phyloP scores from a whole-genome alignment of 2,329 filamentous ascomycete genomes.

The Parastagonospora nodorum region DNA sequence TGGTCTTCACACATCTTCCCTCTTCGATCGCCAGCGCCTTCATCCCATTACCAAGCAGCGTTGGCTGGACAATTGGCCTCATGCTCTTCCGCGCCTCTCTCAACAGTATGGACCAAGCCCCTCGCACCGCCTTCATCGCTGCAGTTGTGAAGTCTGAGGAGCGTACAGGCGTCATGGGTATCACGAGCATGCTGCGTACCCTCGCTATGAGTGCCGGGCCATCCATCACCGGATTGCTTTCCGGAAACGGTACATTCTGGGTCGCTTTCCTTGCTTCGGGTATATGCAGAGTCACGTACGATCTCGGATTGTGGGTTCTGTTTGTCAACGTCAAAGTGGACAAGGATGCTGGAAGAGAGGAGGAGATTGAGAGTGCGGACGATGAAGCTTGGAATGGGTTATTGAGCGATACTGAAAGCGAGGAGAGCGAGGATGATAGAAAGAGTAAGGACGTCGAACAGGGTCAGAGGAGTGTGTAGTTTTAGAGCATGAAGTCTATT shows the following conservation, averaged over 20 bases:
- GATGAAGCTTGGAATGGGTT: conserved; percentile 38
- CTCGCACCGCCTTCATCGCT: conserved; percentile 68
- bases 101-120: conserved; percentile 73
- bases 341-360: conserved; percentile 17
- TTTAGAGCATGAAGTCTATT: background rate
- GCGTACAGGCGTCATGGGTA: conserved; percentile 72
- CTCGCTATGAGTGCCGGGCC: conserved; percentile 59
- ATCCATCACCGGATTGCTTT: conserved; percentile 43
- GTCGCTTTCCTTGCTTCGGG: conserved; percentile 46
- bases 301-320: conserved; percentile 45
- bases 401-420: conserved; percentile 35
- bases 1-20: conserved; percentile 58
- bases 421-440: conserved; percentile 22
- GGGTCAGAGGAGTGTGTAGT: conserved; percentile 10
- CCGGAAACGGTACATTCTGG: conserved; percentile 43
- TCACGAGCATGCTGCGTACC: conserved; percentile 66
- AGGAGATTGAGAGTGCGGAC: conserved; percentile 27
- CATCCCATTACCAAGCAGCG: conserved; percentile 60
- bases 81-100: conserved; percentile 65
- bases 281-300: conserved; percentile 42
- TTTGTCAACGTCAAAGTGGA: conserved; percentile 45
- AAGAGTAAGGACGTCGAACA: conserved; percentile 32
- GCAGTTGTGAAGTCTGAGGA: conserved; percentile 69
- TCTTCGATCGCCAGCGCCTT: conserved; percentile 61
- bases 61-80: conserved; percentile 60